A percentile compares a stretch with the other conserved stretches of the same genome.
Conservation (phyloP, 2,329 filamentous ascomycete species). For the Botrytis tulipae region DNA sequence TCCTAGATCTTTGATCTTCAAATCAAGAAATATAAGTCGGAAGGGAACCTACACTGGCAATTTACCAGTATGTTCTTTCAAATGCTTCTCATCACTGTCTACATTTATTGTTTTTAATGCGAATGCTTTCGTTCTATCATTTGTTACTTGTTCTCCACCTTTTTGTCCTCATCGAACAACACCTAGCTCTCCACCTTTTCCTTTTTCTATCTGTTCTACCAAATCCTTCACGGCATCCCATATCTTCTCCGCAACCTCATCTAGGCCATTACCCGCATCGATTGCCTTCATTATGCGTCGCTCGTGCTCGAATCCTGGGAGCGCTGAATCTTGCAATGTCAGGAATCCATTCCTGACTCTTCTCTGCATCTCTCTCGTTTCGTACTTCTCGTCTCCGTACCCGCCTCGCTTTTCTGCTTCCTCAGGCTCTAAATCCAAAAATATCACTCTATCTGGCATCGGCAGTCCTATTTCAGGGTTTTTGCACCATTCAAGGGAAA, state of each 20-base stretch:
- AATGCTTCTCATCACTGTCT: background rate
- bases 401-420: slow-evolving; percentile 75
- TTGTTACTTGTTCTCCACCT: background rate
- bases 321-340: slow-evolving; percentile 44
- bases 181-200: slow-evolving; percentile 26
- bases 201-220: slow-evolving; percentile 50
- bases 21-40: background rate
- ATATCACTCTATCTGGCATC: slow-evolving; percentile 81
- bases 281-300: slow-evolving; percentile 52
- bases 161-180: background rate
- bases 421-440: slow-evolving; percentile 76
- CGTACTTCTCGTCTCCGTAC: slow-evolving; percentile 86
- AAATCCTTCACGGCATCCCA: slow-evolving; percentile 33
- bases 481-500: slow-evolving; percentile 77
- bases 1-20: background rate
- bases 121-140: background rate
- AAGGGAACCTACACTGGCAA: background rate
- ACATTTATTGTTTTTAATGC: background rate
- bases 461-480: slow-evolving; percentile 83
- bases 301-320: slow-evolving; percentile 44
- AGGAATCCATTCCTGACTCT: slow-evolving; percentile 74
- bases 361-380: slow-evolving; percentile 78
- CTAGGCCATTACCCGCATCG: slow-evolving; percentile 53
- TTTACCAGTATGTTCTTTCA: background rate
- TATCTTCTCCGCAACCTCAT: slow-evolving; percentile 56